Evolutionary conservation across 2,329 filamentous ascomycete species (phyloP), one percentile per base, ranked within the genome.

Genomic region (Proliferodiscus dingleyae): DNA sequence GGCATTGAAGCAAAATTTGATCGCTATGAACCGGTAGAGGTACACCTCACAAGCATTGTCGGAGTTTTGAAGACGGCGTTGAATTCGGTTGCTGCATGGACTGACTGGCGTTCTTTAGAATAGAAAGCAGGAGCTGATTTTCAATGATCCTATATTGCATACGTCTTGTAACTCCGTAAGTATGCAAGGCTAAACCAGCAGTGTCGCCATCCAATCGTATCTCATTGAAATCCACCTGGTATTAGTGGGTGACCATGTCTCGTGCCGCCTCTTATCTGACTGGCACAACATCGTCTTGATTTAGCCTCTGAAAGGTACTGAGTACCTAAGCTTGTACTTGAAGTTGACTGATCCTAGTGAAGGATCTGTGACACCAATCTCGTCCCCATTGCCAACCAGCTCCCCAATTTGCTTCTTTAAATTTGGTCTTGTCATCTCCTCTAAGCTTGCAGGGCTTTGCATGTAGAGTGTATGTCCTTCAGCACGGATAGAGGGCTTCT

Each of bases 301-400:
- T 13, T 4, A 37, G 16, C 21, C 19, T 15, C 29, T 48, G 18
- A 49, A 57, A 9, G 28, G 18, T 23, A 41, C 56, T 6, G 51
- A 58, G 36, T 60, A 65, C 28, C 54, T 59, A 10, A 64, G 33
- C 41, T 49, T 58, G 39, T 60, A 65, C 38, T 58, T 62, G 46
- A 65, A 64, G 46, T 54, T 59, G 2, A 64, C 60, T 15, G 47
- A 43, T 80, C 82, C 62, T 63, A 94, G 93, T 1, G 89, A 87
- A n/a, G 88, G 86, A 66, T 97, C 91, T 13, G 88, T 90, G 37
- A 98, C 85, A n/a, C 82, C 88, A 38, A 98, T 77, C 67, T 96
- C 89, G 63, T 96, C 86, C 10, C 89, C 89, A 57, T 89, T 75
- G 37, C 78, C 77, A 18, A 98, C 74, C 52, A 98, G 67, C 21